These are phyloP conservation scores for Gnaphalium uliginosum DNA, from an alignment of 129 eudicot species.

Conservation along the genomic window DNA sequence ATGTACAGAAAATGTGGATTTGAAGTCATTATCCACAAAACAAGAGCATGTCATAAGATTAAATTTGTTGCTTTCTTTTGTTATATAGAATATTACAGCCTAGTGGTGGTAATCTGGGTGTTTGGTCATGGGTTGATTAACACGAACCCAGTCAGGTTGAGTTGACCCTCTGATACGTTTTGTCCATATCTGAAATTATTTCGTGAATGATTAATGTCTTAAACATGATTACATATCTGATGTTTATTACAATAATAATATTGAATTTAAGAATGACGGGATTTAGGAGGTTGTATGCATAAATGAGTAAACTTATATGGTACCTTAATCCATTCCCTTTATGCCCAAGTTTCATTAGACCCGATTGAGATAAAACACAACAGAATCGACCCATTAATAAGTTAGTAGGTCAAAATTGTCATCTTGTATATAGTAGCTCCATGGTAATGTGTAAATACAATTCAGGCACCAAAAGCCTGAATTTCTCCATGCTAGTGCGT, in stretches of 20 bases:
- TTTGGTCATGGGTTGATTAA: not conserved
- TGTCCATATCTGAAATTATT: not conserved
- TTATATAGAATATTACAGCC: not conserved
- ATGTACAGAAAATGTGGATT: too few species aligned
- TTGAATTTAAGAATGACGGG: not conserved
- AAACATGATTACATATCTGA: not conserved
- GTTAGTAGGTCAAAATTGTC: not conserved
- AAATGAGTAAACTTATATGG: not conserved
- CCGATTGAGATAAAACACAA: not conserved
- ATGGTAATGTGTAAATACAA: not conserved
- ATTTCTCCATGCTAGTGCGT: not conserved
- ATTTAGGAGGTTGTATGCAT: not conserved
- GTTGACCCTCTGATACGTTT: not conserved
- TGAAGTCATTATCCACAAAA: not conserved
- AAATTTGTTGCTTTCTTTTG: not conserved
- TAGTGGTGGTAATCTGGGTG: not conserved
- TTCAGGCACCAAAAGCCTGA: slow-evolving; percentile 14
- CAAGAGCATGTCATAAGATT: slow-evolving; percentile 2
- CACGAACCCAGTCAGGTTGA: not conserved
- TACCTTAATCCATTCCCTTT: not conserved
- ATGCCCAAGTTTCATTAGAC: not conserved
- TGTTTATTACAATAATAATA: not conserved
- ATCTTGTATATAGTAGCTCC: too few species aligned
- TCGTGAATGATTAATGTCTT: not conserved
- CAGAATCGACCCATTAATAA: not conserved